These are phyloP conservation scores for Talaromyces piceae DNA, from an alignment of 2,329 filamentous ascomycete genomes.

Conservation along the genomic window DNA sequence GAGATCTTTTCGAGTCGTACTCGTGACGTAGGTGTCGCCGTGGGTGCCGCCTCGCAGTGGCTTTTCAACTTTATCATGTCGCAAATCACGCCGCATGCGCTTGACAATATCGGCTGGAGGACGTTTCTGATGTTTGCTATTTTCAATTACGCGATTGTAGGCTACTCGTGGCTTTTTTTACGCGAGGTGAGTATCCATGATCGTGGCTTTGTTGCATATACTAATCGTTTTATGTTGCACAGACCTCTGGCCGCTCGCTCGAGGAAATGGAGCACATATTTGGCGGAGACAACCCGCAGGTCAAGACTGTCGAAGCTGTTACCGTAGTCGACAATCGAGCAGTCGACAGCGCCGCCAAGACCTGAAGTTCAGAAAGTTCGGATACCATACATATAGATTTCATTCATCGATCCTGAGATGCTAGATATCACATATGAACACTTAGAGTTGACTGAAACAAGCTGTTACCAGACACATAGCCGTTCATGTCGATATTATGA, in stretches of 20 bases:
- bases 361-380: background rate
- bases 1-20: constrained; percentile 32
- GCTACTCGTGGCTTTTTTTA: constrained; percentile 39
- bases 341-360: background rate
- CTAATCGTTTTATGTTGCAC: background rate
- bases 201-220: background rate
- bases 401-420: too few relatives aligned
- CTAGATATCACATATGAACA: too few relatives aligned
- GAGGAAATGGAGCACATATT: constrained; percentile 39
- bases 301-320: constrained; percentile 11
- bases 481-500: too few relatives aligned
- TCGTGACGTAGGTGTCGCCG: constrained; percentile 27
- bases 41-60: constrained; percentile 31
- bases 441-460: too few relatives aligned
- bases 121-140: constrained; percentile 47
- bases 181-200: constrained; percentile 23
- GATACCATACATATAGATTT: too few relatives aligned
- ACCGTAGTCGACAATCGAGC: background rate
- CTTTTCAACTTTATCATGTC: constrained; percentile 36
- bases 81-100: constrained; percentile 34
- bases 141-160: constrained; percentile 41
- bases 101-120: constrained; percentile 42
- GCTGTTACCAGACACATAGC: too few relatives aligned
- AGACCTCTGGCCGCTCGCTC: constrained; percentile 39
- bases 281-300: constrained; percentile 14